phyloP scores from a whole-genome alignment of 1,284 basidiomycete species.

The Naganishia albida region DNA sequence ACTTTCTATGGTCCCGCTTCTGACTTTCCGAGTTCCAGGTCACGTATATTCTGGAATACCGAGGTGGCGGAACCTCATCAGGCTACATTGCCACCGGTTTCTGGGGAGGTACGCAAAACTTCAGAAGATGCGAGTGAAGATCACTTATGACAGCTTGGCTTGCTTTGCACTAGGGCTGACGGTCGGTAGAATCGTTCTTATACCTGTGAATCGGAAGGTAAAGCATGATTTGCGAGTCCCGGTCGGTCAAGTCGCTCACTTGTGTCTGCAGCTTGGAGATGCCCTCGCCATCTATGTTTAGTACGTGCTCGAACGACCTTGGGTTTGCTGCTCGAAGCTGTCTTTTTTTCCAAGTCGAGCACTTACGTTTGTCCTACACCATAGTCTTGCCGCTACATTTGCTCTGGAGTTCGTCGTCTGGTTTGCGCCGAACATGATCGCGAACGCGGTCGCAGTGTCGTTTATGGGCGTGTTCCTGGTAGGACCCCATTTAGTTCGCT shows the following conservation, averaged over 20 bases:
- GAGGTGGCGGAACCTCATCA: conserved; percentile 19
- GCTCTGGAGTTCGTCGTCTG: conserved; percentile 25
- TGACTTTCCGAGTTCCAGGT: conserved; percentile 9
- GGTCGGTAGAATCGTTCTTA: conserved; percentile 23
- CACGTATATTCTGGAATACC: conserved; percentile 24
- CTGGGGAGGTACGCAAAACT: conserved; percentile 23
- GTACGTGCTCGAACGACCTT: conserved; percentile 1
- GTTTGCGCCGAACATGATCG: conserved; percentile 30
- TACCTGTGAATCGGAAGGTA: conserved; percentile 27
- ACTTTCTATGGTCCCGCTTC: no score
- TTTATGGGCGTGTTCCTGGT: conserved; percentile 32
- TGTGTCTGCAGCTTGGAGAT: conserved; percentile 11
- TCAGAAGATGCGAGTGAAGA: no score
- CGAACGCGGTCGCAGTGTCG: conserved; percentile 26
- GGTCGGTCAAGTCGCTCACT: background rate
- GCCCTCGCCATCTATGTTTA: conserved; percentile 23
- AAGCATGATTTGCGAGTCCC: background rate
- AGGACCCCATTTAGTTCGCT: background rate
- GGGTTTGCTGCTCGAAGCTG: background rate
- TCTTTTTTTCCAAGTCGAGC: no score
- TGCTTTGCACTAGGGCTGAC: conserved; percentile 5
- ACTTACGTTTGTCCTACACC: no score
- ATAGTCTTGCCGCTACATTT: conserved; percentile 4
- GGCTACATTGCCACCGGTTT: conserved; percentile 30
- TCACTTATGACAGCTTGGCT: background rate